These are phyloP conservation scores for Fusarium sp. DNA, from an alignment of 2,329 filamentous ascomycete species.

Conservation along the genomic window DNA sequence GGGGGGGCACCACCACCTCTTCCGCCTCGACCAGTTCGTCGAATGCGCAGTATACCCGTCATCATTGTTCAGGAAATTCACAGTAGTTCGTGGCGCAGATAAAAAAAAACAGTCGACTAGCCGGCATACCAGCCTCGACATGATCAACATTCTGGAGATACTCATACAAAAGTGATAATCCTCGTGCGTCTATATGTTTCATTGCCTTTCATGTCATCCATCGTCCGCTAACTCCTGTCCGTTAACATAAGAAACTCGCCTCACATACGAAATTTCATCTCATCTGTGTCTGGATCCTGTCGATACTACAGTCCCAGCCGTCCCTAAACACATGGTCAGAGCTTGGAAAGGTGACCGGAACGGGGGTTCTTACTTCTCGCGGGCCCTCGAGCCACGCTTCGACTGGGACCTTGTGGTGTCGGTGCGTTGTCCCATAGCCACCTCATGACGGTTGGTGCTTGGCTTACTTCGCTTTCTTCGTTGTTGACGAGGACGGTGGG, in stretches of 20 bases:
- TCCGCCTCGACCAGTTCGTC: constrained; percentile 41
- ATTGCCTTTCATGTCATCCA: background rate
- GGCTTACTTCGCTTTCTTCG: constrained; percentile 40
- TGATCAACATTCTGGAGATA: constrained; percentile 22
- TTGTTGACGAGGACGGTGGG: constrained; percentile 48
- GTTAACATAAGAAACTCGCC: background rate
- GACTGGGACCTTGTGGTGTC: constrained; percentile 23
- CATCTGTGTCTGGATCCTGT: constrained; percentile 33
- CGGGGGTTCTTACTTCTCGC: constrained; percentile 44
- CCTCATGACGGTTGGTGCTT: constrained; percentile 47
- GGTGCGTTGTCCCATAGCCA: constrained; percentile 47
- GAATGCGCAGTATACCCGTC: constrained; percentile 42
- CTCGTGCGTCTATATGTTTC: constrained; percentile 19
- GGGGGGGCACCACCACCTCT: constrained; percentile 38
- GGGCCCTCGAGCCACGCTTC: constrained; percentile 35
- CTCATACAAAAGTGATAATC: constrained; percentile 23
- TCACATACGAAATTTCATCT: background rate
- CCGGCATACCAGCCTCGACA: constrained; percentile 26
- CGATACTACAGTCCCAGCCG: constrained; percentile 29
- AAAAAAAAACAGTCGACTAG: constrained; percentile 20
- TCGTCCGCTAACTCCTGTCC: constrained; percentile 15
- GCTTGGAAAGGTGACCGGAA: constrained; percentile 32
- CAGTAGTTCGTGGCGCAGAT: constrained; percentile 35
- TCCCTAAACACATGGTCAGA: constrained; percentile 45
- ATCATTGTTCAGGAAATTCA: constrained; percentile 44